Evolutionary conservation across 1,284 basidiomycete genomes (phyloP), one percentile per base, ranked within the genome.

Genomic region (Erythrobasidium hasegawianum): DNA sequence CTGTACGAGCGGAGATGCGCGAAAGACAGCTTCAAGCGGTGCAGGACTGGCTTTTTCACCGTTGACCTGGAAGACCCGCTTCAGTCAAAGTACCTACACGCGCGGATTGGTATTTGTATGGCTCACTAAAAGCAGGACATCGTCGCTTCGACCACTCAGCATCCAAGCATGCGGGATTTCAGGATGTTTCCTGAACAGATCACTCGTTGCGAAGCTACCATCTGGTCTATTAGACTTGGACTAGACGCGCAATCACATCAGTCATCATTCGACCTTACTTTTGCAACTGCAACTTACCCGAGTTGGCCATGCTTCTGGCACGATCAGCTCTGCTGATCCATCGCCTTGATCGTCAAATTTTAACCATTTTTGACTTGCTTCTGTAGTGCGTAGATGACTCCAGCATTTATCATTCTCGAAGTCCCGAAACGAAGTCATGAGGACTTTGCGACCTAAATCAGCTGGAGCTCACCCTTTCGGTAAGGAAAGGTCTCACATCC

Each of bases 31-130:
- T 69, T 82, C 81, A 22, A 82, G 80, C 0, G 80, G 80, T 10
- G 79, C 71, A 1, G 84, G 83, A 69, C 84, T 83, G 7, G 83
- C 83, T 77, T 85, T 85, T 75, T 85, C 82, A 8, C 83, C 83
- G 13, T 81, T 76, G 0, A 78, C 52, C 58, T 68, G 41, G 43
- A 1, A 27, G 29, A 39, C 40, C 2, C 11, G 1, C 5, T 14
- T 11, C 5, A 27, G 47, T 5, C 16, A 56, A 20, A 33, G n/a
- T n/a, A n/a, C n/a, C 2, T 2, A 29, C n/a, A 14, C 14, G 20
- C 18, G 5, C 11, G 16, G 14, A 38, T 9, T 24, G 13, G 14
- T n/a, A 3, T 16, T 39, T 20, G 24, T 10, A 16, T n/a, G 26
- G 33, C 24, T 22, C 47, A 70, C 74, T 71, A 76, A 69, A 20